phyloP scores from a whole-genome alignment of 75 land plant genomes.

The Pseudotsuga menziesii region DNA sequence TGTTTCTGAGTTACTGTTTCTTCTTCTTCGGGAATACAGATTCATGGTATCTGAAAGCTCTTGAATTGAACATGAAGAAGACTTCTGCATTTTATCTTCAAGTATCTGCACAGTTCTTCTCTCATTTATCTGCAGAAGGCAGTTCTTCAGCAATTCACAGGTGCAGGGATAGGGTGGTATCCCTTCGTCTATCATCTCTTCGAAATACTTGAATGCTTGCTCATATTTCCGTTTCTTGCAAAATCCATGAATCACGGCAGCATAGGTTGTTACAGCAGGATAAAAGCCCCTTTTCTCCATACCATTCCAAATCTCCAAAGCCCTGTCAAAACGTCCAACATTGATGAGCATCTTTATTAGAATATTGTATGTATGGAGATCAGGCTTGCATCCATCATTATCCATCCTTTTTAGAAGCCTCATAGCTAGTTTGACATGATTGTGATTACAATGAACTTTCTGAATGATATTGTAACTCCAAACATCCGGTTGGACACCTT shows the following conservation, averaged over 20 bases:
- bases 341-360: slow-evolving; percentile 49
- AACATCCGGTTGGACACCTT: slow-evolving; percentile 40
- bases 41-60: slow-evolving; percentile 40
- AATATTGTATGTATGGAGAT: slow-evolving; percentile 55
- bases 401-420: slow-evolving; percentile 46
- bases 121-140: slow-evolving; percentile 22
- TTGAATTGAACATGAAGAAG: slow-evolving; percentile 50
- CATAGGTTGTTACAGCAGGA: slow-evolving; percentile 51
- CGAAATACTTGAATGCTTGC: slow-evolving; percentile 57
- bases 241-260: slow-evolving; percentile 60
- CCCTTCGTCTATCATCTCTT: slow-evolving; percentile 66
- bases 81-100: slow-evolving; percentile 43
- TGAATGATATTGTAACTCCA: slow-evolving; percentile 57
- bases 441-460: slow-evolving; percentile 37
- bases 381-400: slow-evolving; percentile 33
- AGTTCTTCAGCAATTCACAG: slow-evolving; percentile 43
- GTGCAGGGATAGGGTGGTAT: slow-evolving; percentile 56
- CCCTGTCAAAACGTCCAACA: slow-evolving; percentile 49
- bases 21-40: not conserved
- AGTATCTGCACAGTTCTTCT: slow-evolving; percentile 21
- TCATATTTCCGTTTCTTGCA: slow-evolving; percentile 45
- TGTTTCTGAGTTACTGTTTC: too few species aligned
- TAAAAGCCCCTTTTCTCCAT: slow-evolving; percentile 51
- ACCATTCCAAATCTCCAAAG: slow-evolving; percentile 42
- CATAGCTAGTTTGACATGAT: slow-evolving; percentile 52